A percentile compares a stretch with the other conserved stretches of the same genome.
These are phyloP conservation scores for Fraxinus latifolia DNA, from an alignment of 305 asterid genomes.

Conservation along the genomic window DNA sequence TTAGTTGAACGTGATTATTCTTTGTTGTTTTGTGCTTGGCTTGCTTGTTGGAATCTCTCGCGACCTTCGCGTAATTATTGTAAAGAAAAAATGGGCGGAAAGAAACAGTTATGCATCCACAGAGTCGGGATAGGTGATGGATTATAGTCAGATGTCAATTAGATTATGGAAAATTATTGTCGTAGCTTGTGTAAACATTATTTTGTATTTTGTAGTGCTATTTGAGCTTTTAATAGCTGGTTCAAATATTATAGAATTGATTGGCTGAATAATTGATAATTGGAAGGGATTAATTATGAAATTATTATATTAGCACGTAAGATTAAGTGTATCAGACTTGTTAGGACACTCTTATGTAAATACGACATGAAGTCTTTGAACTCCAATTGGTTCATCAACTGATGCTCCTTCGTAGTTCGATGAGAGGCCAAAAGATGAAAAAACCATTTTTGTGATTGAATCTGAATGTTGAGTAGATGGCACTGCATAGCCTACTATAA, in stretches of 20 bases:
- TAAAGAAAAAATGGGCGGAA: background rate
- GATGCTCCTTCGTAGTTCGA: background rate
- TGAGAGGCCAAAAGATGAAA: background rate
- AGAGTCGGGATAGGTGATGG: background rate
- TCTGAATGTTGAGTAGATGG: background rate
- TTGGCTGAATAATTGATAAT: background rate
- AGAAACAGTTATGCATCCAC: background rate
- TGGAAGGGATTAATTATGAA: background rate
- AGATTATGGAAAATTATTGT: background rate
- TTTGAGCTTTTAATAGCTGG: background rate
- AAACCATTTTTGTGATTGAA: background rate
- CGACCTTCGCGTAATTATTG: background rate
- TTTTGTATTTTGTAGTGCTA: background rate
- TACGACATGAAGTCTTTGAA: background rate
- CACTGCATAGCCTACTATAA: background rate
- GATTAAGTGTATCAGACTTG: background rate
- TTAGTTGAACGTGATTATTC: background rate
- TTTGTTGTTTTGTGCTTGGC: background rate
- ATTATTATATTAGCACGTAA: background rate
- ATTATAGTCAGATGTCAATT: background rate
- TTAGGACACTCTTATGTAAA: background rate
- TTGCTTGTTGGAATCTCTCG: background rate
- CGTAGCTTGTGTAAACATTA: background rate
- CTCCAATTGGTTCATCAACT: background rate
- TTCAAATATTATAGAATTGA: background rate